Evolutionary conservation across 805 yeast genomes (phyloP).

Genomic region (Candida ficus): DNA sequence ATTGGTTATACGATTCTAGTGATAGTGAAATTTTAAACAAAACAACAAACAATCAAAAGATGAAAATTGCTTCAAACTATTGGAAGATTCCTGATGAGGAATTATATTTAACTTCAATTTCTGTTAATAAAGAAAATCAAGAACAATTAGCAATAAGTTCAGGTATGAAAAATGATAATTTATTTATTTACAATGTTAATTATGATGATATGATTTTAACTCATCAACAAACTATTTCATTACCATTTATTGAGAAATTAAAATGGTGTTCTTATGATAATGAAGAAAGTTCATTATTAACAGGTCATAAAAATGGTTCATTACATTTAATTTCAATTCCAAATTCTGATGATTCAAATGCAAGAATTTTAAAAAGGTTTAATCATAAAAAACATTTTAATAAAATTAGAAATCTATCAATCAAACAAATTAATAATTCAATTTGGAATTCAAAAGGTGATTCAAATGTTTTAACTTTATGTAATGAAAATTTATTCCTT

Average conservation of each 20-base stretch:
- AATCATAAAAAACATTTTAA: constrained; percentile 67
- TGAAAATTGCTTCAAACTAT: constrained; percentile 27
- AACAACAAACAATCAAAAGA: constrained; percentile 35
- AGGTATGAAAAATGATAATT: constrained; percentile 39
- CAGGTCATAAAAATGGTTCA: constrained; percentile 75
- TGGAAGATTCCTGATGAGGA: constrained; percentile 29
- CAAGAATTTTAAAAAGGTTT: constrained; percentile 73
- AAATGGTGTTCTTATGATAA: constrained; percentile 44
- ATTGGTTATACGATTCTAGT: constrained; percentile 18
- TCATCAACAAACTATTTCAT: constrained; percentile 53
- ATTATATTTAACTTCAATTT: constrained; percentile 41
- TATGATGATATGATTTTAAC: constrained; percentile 37
- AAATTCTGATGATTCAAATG: constrained; percentile 44
- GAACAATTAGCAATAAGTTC: constrained; percentile 47
- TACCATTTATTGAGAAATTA: constrained; percentile 50
- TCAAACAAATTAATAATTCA: constrained; percentile 21
- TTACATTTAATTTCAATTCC: constrained; percentile 73
- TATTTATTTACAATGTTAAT: constrained; percentile 47
- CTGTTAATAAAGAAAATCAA: constrained; percentile 24
- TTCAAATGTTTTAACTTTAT: constrained; percentile 46
- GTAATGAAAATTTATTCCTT: constrained; percentile 63
- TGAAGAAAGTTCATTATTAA: constrained; percentile 39
- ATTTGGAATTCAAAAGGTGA: constrained; percentile 23
- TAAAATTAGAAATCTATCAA: constrained; percentile 10
- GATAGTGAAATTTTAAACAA: constrained; percentile 35